Evolutionary conservation across 2,329 filamentous ascomycete genomes (phyloP), one percentile per base, ranked within the genome.

Genomic region (Colletotrichum shisoi): DNA sequence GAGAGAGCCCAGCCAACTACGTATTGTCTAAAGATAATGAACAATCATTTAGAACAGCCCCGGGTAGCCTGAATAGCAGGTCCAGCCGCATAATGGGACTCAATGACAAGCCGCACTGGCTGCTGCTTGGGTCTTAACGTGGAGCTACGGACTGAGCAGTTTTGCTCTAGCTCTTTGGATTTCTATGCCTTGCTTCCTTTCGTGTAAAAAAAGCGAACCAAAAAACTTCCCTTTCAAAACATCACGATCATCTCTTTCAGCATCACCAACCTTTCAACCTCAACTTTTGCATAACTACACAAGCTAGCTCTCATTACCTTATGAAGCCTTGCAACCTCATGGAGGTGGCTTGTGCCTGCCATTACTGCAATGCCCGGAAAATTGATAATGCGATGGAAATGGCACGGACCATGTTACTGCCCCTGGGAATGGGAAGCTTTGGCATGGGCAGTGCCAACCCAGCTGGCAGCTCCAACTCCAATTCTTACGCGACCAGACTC

Each of bases 1-100:
- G 44, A 24, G 19, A 57, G 49, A 59, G 54, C 48, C 49, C 51
- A 48, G 59, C 34, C 42, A 51, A 40, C 49, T 37, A 59, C 12
- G 34, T 64, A 64, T 51, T 67, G 49, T 48, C 34, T 68, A 68
- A 68, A 68, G 56, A 68, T 67, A 68, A 68, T 67, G 52, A 48
- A 48, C 62, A 67, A 62, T 62, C 57, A 57, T 68, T 57, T 34
- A 67, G 60, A 64, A 40, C 39, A 58, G 24, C 0, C 15, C 31
- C 34, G 4, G 12, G 17, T 27, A 27, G 44, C 31, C 19, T 53
- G 1, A 53, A 21, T 3, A 19, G 44, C n/a, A 42, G 34, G 21
- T 7, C 34, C 9, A 27, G 42, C 15, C n/a, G 5, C 42, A 19
- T 17, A 21, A 39, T 7, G 8, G 31, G 3, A 37, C 19, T 5